Base-by-base conservation (phyloP, 2,329 filamentous ascomycete genomes). In the Chaetomium sp. region DNA sequence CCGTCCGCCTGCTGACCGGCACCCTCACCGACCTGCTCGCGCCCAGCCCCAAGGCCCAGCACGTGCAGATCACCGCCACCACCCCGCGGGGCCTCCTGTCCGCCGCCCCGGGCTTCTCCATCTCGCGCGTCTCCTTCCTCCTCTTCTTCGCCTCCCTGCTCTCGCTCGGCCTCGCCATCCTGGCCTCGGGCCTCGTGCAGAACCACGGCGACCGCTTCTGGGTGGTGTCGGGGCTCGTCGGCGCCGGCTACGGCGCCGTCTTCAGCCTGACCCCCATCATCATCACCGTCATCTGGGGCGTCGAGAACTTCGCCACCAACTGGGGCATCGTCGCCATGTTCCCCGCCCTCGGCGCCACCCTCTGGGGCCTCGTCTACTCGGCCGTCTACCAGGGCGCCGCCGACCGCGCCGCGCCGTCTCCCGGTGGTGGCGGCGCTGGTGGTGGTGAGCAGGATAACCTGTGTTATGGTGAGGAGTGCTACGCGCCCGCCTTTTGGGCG, bases 291-390 rank as follows among this genome's bases (percentile, higher is more conserved):
- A 94, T 99, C 54, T 99, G 95, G 95, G 95, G 95, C 29, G 93
- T 97, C 0, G 93, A 98, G 80, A 99, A 98, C 75, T 98, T 99
- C 75, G 95, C 92, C 64, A 99, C 95, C 0, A 98, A 99, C 72
- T 99, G 94, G 88, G 95, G 95, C 10, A 93, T 98, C 67, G 88
- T 98, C 8, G 93, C 93, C 50, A 95, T 96, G 82, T 88, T 94
- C 63, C 95, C 95, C 2, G 95, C 95, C 0, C 78, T 90, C 0
- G 95, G 94, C 0, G 93, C 94, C 0, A 92, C 92, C 0, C 83
- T 97, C 35, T 99, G 94, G 93, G 92, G 93, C 0, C 77, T 95
- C 0, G 80, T 97, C n/a, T 99, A 98, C 75, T 92, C 90, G 6
- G 85, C 82, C 0, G 87, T 92, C 2, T 96, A 96, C 72, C 88